A percentile compares a stretch with the other conserved stretches of the same genome.
Conservation (phyloP, 2,329 filamentous ascomycete genomes). For the Botrytis paeoniae region DNA sequence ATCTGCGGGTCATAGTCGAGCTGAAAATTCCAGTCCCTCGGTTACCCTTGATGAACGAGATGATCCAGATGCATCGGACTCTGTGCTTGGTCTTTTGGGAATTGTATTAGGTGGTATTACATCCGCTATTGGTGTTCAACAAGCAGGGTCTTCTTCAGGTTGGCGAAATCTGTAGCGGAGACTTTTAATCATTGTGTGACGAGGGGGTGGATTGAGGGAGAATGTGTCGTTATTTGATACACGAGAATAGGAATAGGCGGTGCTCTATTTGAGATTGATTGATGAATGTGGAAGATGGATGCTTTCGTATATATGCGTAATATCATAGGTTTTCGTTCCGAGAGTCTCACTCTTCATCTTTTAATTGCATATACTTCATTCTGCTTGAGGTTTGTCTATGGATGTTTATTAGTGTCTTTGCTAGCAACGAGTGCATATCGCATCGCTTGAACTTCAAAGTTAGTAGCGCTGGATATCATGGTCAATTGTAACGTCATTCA, state of each 20-base stretch:
- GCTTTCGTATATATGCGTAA: not conserved
- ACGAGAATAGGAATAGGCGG: not conserved
- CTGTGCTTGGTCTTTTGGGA: not conserved
- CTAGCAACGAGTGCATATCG: no score
- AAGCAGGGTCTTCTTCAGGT: no score
- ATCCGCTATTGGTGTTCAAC: no score
- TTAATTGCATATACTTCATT: not conserved
- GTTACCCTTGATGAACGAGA: not conserved
- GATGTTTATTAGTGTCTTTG: no score
- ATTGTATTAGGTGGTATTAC: not conserved
- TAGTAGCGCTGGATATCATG: not conserved
- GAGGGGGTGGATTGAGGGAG: not conserved
- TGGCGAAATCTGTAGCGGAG: not conserved
- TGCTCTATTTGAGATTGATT: not conserved
- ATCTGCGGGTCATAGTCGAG: accelerated
- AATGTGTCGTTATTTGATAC: not conserved
- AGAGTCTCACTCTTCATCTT: not conserved
- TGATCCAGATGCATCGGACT: not conserved
- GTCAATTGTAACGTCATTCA: not conserved
- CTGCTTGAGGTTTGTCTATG: not conserved
- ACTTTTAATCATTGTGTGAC: not conserved
- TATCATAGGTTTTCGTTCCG: not conserved
- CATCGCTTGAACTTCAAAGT: not conserved
- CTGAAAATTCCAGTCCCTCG: not conserved
- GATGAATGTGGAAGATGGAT: not conserved